Evolutionary conservation across 441 rosid species (phyloP).

Genomic region (Capsella rubella): DNA sequence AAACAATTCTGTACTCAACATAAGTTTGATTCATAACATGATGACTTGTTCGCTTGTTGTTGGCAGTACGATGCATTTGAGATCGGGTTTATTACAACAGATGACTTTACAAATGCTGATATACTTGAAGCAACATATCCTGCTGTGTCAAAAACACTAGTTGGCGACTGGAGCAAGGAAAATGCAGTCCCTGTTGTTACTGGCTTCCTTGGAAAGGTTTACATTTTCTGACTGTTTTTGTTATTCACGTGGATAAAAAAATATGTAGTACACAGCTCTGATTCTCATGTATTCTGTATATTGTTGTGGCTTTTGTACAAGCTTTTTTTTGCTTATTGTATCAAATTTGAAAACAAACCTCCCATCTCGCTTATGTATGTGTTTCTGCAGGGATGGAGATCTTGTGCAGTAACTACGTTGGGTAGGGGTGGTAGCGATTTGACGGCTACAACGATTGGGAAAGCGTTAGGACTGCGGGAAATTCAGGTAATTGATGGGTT

Average conservation of each 20-base stretch:
- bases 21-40: constrained; percentile 12
- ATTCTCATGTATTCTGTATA: not conserved
- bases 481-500: constrained; percentile 73
- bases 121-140: constrained; percentile 94
- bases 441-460: constrained; percentile 96
- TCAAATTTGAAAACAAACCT: not conserved
- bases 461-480: constrained; percentile 88
- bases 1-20: constrained; percentile 2
- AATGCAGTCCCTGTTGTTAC: constrained; percentile 93
- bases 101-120: constrained; percentile 96
- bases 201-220: constrained; percentile 95
- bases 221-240: constrained; percentile 7
- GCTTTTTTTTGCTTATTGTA: not conserved
- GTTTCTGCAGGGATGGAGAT: constrained; percentile 78
- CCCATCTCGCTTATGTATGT: not conserved
- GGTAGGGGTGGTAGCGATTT: constrained; percentile 98
- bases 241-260: not conserved
- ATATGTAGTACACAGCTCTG: not conserved
- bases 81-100: constrained; percentile 90
- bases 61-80: constrained; percentile 96
- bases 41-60: constrained; percentile 16
- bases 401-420: constrained; percentile 88
- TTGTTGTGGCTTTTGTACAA: not conserved
- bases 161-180: constrained; percentile 73
- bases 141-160: constrained; percentile 82